phyloP scores from a whole-genome alignment of 495 filamentous ascomycete species.

The Lasiosphaeriaceae sp. region DNA sequence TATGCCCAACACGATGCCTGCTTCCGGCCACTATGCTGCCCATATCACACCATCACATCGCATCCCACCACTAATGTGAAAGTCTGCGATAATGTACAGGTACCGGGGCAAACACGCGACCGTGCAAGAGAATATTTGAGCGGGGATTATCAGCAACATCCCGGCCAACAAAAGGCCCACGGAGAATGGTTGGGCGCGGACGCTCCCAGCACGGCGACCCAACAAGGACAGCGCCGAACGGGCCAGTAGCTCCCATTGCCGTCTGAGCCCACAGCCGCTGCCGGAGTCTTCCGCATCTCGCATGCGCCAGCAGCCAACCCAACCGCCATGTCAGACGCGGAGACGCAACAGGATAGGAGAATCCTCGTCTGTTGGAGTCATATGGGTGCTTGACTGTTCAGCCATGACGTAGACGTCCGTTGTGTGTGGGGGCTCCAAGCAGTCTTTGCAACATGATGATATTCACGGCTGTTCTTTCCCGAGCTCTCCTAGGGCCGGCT shows the following conservation, averaged over 20 bases:
- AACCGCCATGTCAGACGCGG: not conserved
- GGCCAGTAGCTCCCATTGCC: too few relatives aligned
- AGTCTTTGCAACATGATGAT: not conserved
- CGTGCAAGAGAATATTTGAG: not conserved
- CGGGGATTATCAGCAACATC: not conserved
- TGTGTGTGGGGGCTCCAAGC: not conserved
- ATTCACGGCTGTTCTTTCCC: not conserved
- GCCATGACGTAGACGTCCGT: constrained; percentile 3
- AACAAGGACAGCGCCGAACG: not conserved
- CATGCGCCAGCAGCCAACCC: not conserved
- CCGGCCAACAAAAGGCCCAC: not conserved
- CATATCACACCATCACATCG: not conserved
- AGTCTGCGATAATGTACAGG: not conserved
- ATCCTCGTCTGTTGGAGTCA: not conserved
- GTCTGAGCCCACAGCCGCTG: not conserved
- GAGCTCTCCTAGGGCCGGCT: not conserved
- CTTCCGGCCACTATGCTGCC: constrained; percentile 6
- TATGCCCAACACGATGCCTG: not conserved
- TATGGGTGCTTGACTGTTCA: not conserved
- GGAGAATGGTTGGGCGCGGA: not conserved
- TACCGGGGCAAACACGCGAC: not conserved
- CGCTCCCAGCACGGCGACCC: not conserved
- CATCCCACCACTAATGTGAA: not conserved
- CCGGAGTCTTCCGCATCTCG: not conserved
- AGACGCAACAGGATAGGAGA: too few relatives aligned